Evolutionary conservation across 2,329 filamentous ascomycete species (phyloP).

Genomic region (Scytalidium lignicola): DNA sequence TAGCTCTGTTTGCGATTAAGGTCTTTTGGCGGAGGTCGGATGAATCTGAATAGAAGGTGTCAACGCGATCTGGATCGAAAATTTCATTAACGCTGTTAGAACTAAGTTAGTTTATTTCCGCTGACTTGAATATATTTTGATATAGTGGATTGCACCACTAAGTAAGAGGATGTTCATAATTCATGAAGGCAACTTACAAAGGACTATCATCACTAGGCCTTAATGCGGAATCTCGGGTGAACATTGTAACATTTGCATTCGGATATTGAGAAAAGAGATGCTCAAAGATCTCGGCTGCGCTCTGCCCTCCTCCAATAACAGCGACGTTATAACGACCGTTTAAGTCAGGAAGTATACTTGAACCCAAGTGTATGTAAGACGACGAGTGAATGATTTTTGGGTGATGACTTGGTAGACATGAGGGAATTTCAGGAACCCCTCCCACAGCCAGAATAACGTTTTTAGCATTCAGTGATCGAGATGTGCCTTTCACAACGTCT

Average conservation of each 20-base stretch:
- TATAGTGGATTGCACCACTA: too few relatives aligned
- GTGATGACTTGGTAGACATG: constrained; percentile 57
- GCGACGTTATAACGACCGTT: constrained; percentile 51
- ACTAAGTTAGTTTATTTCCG: too few relatives aligned
- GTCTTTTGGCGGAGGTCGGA: constrained; percentile 50
- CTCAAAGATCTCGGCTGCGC: constrained; percentile 88
- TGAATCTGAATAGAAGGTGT: constrained; percentile 65
- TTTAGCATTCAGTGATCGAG: constrained; percentile 7
- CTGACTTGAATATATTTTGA: too few relatives aligned
- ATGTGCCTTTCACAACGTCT: too few relatives aligned
- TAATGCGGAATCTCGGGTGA: constrained; percentile 77
- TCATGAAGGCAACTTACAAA: too few relatives aligned
- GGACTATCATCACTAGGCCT: constrained; percentile 72
- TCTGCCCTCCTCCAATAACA: constrained; percentile 85
- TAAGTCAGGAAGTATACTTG: constrained; percentile 43
- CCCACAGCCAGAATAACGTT: constrained; percentile 56
- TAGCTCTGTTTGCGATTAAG: constrained; percentile 68
- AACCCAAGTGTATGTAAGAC: constrained; percentile 64
- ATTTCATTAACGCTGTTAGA: constrained; percentile 68
- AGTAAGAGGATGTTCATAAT: too few relatives aligned
- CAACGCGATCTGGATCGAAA: constrained; percentile 81
- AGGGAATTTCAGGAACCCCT: constrained; percentile 65
- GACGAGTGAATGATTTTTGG: constrained; percentile 80
- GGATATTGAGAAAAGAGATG: constrained; percentile 77
- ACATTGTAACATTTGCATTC: constrained; percentile 67